phyloP scores from a whole-genome alignment of 176 grass and related monocot genomes.

The Juncus effusus region DNA sequence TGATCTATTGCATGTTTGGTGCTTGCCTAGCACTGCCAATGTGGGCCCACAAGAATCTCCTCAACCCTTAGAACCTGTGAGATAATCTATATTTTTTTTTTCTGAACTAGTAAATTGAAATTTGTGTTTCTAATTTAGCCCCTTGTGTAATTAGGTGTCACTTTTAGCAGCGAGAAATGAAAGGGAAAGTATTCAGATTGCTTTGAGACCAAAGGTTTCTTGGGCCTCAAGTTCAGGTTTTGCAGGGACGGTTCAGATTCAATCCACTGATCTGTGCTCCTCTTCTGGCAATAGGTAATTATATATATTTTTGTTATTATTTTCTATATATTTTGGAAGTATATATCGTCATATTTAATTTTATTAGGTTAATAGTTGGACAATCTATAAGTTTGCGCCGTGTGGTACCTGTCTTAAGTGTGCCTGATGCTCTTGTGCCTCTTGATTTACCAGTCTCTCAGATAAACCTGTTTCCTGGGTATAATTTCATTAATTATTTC shows the following conservation, averaged over 20 bases:
- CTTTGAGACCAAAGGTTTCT: constrained; percentile 81
- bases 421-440: constrained; percentile 98
- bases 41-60: constrained; percentile 82
- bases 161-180: constrained; percentile 98
- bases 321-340: constrained; percentile 19
- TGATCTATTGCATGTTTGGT: constrained; percentile 96
- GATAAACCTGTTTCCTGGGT: constrained; percentile 87
- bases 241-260: constrained; percentile 78
- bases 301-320: constrained; percentile 30
- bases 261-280: constrained; percentile 77
- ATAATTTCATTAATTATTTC: constrained; percentile 37
- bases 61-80: constrained; percentile 76
- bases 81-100: constrained; percentile 32
- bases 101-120: constrained; percentile 4
- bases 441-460: constrained; percentile 60
- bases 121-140: constrained; percentile 9
- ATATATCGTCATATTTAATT: constrained; percentile 27
- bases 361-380: constrained; percentile 55
- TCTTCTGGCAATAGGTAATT: constrained; percentile 75
- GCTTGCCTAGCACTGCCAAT: constrained; percentile 91
- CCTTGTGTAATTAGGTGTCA: constrained; percentile 39
- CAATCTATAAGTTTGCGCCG: constrained; percentile 75
- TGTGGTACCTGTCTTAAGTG: constrained; percentile 87
- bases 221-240: constrained; percentile 63
- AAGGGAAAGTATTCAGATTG: constrained; percentile 93